phyloP scores from a whole-genome alignment of 2,329 filamentous ascomycete species.

The Colletotrichum sp. region DNA sequence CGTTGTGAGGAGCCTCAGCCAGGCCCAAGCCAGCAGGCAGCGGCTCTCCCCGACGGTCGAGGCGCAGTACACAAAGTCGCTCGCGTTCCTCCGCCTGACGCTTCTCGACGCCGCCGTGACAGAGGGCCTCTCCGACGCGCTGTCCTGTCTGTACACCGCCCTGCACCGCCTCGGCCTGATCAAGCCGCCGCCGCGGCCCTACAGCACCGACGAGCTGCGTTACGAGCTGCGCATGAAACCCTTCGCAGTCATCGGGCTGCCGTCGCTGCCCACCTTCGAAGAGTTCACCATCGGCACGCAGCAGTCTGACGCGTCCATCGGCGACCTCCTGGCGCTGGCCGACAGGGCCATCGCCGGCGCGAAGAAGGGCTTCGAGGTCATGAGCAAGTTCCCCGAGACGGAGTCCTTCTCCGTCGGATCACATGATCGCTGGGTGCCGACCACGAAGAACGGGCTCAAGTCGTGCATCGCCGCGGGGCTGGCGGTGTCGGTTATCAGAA shows the following conservation, averaged over 20 bases:
- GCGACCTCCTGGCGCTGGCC: conserved; percentile 49
- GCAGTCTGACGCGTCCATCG: conserved; percentile 42
- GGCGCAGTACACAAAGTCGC: conserved; percentile 51
- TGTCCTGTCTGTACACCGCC: conserved; percentile 69
- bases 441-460: conserved; percentile 66
- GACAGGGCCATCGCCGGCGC: conserved; percentile 51
- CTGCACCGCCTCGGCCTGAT: conserved; percentile 65
- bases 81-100: conserved; percentile 63
- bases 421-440: conserved; percentile 66
- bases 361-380: conserved; percentile 61
- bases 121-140: conserved; percentile 59
- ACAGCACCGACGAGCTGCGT: conserved; percentile 70
- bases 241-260: conserved; percentile 72
- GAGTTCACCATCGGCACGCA: conserved; percentile 57
- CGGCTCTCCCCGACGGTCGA: conserved; percentile 37
- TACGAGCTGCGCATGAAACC: conserved; percentile 90
- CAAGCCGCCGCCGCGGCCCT: conserved; percentile 60
- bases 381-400: conserved; percentile 55
- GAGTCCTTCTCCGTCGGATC: conserved; percentile 62
- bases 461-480: conserved; percentile 76
- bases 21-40: conserved; percentile 25
- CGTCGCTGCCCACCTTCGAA: conserved; percentile 69
- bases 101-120: conserved; percentile 71
- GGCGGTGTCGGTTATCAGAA: conserved; percentile 65
- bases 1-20: conserved; percentile 47